These are phyloP conservation scores for Plasmodium chabaudi DNA, from an alignment of 169 alveolate species.

Conservation along the genomic window DNA sequence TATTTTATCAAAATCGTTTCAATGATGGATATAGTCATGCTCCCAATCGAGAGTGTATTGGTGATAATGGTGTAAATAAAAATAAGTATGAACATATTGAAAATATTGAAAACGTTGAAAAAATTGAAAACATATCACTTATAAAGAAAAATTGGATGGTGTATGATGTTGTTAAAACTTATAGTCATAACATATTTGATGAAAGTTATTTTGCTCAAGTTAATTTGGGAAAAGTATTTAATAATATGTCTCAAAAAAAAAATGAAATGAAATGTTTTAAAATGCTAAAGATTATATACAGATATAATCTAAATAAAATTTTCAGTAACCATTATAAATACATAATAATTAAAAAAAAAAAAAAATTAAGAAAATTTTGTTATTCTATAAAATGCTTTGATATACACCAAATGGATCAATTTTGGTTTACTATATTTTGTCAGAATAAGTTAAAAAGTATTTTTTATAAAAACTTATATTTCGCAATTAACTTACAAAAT, in stretches of 20 bases:
- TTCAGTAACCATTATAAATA: slow-evolving; percentile 45
- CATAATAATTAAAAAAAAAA: slow-evolving; percentile 41
- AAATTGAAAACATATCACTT: slow-evolving; percentile 7
- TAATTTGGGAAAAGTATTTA: slow-evolving; percentile 14
- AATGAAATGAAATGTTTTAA: slow-evolving; percentile 52
- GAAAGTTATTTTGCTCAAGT: slow-evolving; percentile 28
- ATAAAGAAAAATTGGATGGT: not conserved
- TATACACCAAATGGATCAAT: slow-evolving; percentile 11
- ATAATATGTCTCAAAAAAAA: slow-evolving; percentile 29
- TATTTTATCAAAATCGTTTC: no score
- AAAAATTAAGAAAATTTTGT: slow-evolving; percentile 55
- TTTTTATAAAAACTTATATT: slow-evolving; percentile 36
- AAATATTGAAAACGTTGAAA: no score
- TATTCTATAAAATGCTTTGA: slow-evolving; percentile 44
- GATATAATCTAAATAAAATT: slow-evolving; percentile 45
- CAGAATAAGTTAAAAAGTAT: slow-evolving; percentile 42
- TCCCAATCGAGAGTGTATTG: no score
- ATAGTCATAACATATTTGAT: slow-evolving; percentile 12
- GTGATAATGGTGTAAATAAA: no score
- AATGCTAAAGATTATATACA: slow-evolving; percentile 46
- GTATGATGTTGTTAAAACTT: slow-evolving; percentile 11
- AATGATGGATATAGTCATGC: no score
- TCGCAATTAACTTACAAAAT: slow-evolving; percentile 39
- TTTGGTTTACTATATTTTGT: slow-evolving; percentile 55
- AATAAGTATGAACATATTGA: not conserved